Percentiles rank a stretch among this genome's conserved stretches.
These are phyloP conservation scores for Nakazawaea ambrosiae DNA, from an alignment of 805 yeast species.

Conservation along the genomic window DNA sequence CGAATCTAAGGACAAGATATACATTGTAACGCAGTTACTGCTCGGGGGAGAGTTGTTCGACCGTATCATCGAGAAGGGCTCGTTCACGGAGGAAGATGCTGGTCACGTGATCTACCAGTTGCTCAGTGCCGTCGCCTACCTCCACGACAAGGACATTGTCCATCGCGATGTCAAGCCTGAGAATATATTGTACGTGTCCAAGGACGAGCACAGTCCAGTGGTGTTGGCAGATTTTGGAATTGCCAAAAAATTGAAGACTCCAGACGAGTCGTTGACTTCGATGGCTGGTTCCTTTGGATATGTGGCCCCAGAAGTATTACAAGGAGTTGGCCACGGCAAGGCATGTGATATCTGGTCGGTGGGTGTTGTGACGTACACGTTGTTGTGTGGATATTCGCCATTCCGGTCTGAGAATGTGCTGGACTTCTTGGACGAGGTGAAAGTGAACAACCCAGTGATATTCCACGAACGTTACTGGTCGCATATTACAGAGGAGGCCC, in stretches of 20 bases:
- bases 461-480: slow-evolving; percentile 89
- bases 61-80: slow-evolving; percentile 71
- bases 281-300: slow-evolving; percentile 84
- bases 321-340: slow-evolving; percentile 82
- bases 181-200: slow-evolving; percentile 68
- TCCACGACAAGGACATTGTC: slow-evolving; percentile 73
- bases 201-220: slow-evolving; percentile 56
- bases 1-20: slow-evolving; percentile 86
- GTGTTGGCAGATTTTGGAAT: slow-evolving; percentile 96
- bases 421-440: slow-evolving; percentile 76
- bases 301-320: slow-evolving; percentile 92
- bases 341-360: slow-evolving; percentile 96
- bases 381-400: slow-evolving; percentile 89
- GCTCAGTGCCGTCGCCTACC: slow-evolving; percentile 68
- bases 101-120: slow-evolving; percentile 67
- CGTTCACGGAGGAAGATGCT: slow-evolving; percentile 87
- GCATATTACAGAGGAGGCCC: slow-evolving; percentile 72
- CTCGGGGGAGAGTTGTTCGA: slow-evolving; percentile 96
- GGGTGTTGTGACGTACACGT: slow-evolving; percentile 88
- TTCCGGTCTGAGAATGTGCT: slow-evolving; percentile 77
- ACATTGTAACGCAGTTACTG: slow-evolving; percentile 89
- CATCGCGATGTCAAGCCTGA: slow-evolving; percentile 96
- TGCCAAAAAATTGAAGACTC: slow-evolving; percentile 63
- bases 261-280: slow-evolving; percentile 54
- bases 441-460: slow-evolving; percentile 64